Conservation (phyloP, 345 rosid genomes). For the Raphanus sativus region DNA sequence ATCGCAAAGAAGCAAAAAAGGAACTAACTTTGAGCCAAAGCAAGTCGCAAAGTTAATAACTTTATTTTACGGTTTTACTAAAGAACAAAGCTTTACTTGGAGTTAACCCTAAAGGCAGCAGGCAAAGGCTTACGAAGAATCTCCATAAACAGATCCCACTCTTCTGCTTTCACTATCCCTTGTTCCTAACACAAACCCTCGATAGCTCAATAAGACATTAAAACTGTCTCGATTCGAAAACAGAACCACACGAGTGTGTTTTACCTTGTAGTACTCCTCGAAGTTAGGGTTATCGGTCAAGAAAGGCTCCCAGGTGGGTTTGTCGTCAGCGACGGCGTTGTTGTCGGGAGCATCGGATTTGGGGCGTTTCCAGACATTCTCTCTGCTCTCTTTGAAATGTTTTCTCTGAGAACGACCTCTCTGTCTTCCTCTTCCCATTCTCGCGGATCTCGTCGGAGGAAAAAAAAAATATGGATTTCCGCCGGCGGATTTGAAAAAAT, state of each 20-base stretch:
- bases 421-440: slow-evolving; percentile 65
- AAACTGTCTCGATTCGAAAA: not conserved
- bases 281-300: slow-evolving; percentile 69
- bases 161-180: slow-evolving; percentile 69
- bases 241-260: not conserved
- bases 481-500: slow-evolving; percentile 26
- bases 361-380: slow-evolving; percentile 81
- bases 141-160: slow-evolving; percentile 77
- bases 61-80: slow-evolving; percentile 8
- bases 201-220: not conserved
- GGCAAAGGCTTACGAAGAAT: slow-evolving; percentile 84
- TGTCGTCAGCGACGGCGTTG: slow-evolving; percentile 33
- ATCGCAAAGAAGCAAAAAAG: not conserved
- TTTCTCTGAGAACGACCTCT: slow-evolving; percentile 83
- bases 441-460: slow-evolving; percentile 4
- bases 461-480: not conserved
- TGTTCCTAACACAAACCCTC: slow-evolving; percentile 56
- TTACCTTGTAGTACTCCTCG: slow-evolving; percentile 92
- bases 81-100: slow-evolving; percentile 46
- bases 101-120: slow-evolving; percentile 90
- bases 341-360: slow-evolving; percentile 50
- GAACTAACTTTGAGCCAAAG: not conserved
- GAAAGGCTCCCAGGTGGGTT: slow-evolving; percentile 39
- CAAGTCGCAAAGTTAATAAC: not conserved
- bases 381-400: slow-evolving; percentile 79